phyloP scores from a whole-genome alignment of 345 rosid species.

The Anacardium occidentale region DNA sequence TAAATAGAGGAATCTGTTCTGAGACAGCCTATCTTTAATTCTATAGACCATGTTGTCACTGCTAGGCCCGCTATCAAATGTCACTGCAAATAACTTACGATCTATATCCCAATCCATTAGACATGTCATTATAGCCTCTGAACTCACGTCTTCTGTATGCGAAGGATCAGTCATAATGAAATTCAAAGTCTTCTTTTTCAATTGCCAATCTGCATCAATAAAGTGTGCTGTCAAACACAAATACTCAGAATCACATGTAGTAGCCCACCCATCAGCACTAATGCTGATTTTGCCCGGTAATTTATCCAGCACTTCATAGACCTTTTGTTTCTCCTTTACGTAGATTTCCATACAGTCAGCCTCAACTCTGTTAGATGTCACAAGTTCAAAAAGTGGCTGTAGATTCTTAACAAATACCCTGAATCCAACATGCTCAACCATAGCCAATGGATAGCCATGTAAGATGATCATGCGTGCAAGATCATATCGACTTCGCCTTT shows the following conservation, averaged over 20 bases:
- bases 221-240: conserved; percentile 61
- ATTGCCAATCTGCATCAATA: conserved; percentile 65
- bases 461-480: conserved; percentile 76
- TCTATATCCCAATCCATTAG: conserved; percentile 91
- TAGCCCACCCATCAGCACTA: conserved; percentile 54
- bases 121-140: conserved; percentile 58
- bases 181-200: conserved; percentile 56
- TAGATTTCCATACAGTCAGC: conserved; percentile 78
- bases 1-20: conserved; percentile 62
- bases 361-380: conserved; percentile 51
- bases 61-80: conserved; percentile 47
- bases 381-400: conserved; percentile 68
- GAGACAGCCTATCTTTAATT: conserved; percentile 65
- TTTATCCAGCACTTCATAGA: conserved; percentile 63
- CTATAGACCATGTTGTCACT: conserved; percentile 43
- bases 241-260: conserved; percentile 46
- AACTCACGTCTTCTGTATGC: conserved; percentile 54
- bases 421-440: conserved; percentile 81
- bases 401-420: conserved; percentile 65
- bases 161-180: conserved; percentile 54
- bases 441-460: conserved; percentile 64
- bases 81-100: conserved; percentile 64
- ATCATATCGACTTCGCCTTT: conserved; percentile 69
- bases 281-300: conserved; percentile 73
- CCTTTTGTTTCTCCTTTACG: conserved; percentile 61